A percentile compares a stretch with the other conserved stretches of the same genome.
Conservation (phyloP, 495 filamentous ascomycete genomes). For the Pyronema domesticum region DNA sequence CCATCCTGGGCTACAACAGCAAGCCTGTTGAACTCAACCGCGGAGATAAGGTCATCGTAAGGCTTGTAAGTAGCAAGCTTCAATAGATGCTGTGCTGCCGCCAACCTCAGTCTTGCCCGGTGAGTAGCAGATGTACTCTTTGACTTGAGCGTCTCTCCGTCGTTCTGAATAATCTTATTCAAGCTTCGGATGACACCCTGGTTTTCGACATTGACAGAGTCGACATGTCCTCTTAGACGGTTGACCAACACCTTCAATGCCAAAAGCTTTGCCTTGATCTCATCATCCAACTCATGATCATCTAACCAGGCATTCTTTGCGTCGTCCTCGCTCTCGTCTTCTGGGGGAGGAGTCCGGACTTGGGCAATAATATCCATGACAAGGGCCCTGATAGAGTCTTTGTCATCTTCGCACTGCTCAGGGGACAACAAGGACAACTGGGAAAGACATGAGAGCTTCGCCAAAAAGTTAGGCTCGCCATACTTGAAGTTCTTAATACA, state of each 20-base stretch:
- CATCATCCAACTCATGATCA: constrained; percentile 53
- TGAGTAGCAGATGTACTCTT: constrained; percentile 34
- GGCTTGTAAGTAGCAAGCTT: constrained; percentile 61
- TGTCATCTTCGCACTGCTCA: constrained; percentile 50
- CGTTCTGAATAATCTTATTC: constrained; percentile 38
- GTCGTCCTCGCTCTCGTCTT: constrained; percentile 25
- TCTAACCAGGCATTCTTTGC: constrained; percentile 44
- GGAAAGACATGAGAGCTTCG: constrained; percentile 62
- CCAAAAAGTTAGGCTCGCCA: constrained; percentile 57
- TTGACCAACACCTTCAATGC: constrained; percentile 84
- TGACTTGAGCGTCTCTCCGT: constrained; percentile 63
- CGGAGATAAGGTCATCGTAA: constrained; percentile 58
- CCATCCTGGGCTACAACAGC: constrained; percentile 64
- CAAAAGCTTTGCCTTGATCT: constrained; percentile 68
- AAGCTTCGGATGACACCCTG: constrained; percentile 50
- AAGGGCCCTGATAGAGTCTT: constrained; percentile 61
- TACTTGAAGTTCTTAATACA: constrained; percentile 61
- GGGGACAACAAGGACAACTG: constrained; percentile 68
- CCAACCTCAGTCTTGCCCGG: constrained; percentile 56
- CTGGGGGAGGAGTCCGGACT: constrained; percentile 38
- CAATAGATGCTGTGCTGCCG: constrained; percentile 62
- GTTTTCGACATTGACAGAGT: background rate
- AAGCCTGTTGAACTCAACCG: constrained; percentile 59
- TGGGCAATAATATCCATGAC: constrained; percentile 57
- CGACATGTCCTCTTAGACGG: constrained; percentile 42